phyloP scores from a whole-genome alignment of 805 yeast species.

The Cyberlindnera euphorbiae region DNA sequence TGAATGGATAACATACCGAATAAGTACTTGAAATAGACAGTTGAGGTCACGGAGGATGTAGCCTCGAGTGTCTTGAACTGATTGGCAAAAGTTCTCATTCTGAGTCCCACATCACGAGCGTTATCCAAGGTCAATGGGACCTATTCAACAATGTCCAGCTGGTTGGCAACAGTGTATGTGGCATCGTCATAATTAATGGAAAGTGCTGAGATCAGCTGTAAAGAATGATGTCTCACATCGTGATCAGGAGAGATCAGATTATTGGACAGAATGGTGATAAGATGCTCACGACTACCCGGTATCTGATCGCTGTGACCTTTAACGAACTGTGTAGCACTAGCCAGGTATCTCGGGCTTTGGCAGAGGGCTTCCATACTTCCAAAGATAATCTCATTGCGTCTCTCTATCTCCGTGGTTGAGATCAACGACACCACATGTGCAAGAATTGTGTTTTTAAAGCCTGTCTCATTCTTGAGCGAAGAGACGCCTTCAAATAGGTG shows the following conservation, averaged over 20 bases:
- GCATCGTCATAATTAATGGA: conserved; percentile 27
- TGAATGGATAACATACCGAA: conserved; percentile 70
- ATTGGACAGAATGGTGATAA: conserved; percentile 26
- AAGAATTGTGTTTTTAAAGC: conserved; percentile 14
- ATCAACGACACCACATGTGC: conserved; percentile 17
- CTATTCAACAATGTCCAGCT: conserved; percentile 59
- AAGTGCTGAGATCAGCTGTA: conserved; percentile 38
- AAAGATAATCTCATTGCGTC: conserved; percentile 5
- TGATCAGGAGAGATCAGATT: conserved; percentile 48
- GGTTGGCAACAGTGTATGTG: conserved; percentile 39
- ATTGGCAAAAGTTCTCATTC: conserved; percentile 57
- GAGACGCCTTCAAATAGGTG: conserved; percentile 3
- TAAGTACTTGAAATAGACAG: conserved; percentile 42
- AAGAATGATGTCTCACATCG: conserved; percentile 43
- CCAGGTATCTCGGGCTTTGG: conserved; percentile 18
- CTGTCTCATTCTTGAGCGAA: conserved; percentile 2
- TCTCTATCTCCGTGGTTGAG: conserved; percentile 2
- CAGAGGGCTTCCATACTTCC: conserved; percentile 18
- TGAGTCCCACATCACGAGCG: conserved; percentile 68
- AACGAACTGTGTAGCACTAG: conserved; percentile 17
- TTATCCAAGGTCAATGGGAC: conserved; percentile 64
- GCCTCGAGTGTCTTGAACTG: conserved; percentile 31
- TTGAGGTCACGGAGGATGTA: conserved; percentile 18
- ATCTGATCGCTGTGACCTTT: conserved; percentile 2
- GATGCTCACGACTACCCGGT: conserved; percentile 2